Evolutionary conservation across 2,329 filamentous ascomycete genomes (phyloP), one percentile per base, ranked within the genome.

Genomic region (Colletotrichum sp.): DNA sequence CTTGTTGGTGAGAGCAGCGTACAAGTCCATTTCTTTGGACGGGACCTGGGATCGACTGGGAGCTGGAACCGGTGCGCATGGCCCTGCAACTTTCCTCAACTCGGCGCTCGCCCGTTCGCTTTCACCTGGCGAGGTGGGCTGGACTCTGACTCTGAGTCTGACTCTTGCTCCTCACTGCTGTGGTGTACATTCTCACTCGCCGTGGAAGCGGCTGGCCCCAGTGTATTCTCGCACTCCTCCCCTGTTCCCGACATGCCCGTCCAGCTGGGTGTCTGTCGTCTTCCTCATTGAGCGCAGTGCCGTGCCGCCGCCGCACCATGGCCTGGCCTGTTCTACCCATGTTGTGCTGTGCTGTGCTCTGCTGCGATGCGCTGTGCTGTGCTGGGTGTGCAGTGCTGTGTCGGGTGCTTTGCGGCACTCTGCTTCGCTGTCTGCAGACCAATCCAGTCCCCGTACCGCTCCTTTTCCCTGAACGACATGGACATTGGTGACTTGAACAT

Each of bases 361-460:
- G 52, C 32, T 72, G 67, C 24, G 55, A n/a, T 38, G 66, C 26
- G 58, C 30, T 30, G 70, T 61, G 55, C 36, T 60, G 9, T 69
- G 61, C 60, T 36, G 26, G 61, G 30, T 67, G 55, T 38, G 72
- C 61, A 60, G 63, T 66, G 36, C 32, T 66, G 21, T 66, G 63
- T 66, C 55, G 32, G 32, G 67, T 43, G 67, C 61, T 38, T 64
- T 72, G 38, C 69, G 38, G 68, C 63, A 57, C 26, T 64, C 30
- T 75, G 73, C 73, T 72, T 72, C 64, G 63, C 36, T 57, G 36
- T 64, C 69, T 55, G 43, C 57, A 24, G 32, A 32, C 58, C 48
- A 61, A 55, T 60, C 52, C 63, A 21, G 26, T 72, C 63, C 57
- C 55, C 36, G 32, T 55, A 28, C 63, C 68, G 52, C 48, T 48